These are phyloP conservation scores for Symbiodinium pilosum DNA, from an alignment of 73 alveolate genomes.

Conservation along the genomic window DNA sequence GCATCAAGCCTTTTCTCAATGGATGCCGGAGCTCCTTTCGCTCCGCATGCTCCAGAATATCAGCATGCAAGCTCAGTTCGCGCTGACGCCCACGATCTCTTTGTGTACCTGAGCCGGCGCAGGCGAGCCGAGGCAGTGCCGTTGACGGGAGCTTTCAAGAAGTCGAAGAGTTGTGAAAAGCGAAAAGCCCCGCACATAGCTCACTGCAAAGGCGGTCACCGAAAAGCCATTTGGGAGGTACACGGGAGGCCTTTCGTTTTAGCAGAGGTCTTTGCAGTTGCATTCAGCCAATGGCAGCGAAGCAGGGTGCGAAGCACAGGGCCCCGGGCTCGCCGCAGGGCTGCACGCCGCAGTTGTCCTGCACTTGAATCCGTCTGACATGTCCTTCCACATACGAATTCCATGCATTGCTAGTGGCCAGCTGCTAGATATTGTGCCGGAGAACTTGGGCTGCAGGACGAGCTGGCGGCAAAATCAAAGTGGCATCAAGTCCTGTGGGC, in stretches of 20 bases:
- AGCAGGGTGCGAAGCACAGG: background rate
- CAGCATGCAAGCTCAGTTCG: background rate
- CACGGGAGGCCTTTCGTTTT: constrained; percentile 34
- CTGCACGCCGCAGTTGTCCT: constrained; percentile 53
- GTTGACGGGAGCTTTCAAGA: no score
- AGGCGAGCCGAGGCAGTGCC: background rate
- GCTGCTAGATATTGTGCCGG: no score
- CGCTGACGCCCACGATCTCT: constrained; percentile 28
- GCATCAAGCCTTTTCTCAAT: no score
- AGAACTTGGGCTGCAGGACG: no score
- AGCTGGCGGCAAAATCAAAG: no score
- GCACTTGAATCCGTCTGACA: no score
- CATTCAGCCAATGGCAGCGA: background rate
- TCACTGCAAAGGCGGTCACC: constrained; percentile 73
- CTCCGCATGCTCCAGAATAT: background rate
- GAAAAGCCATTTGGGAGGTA: constrained; percentile 69
- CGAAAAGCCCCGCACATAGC: background rate
- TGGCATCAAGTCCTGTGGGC: constrained; percentile 67
- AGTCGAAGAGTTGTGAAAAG: no score
- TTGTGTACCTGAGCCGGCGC: constrained; percentile 30
- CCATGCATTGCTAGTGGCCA: no score
- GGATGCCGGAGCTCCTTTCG: no score
- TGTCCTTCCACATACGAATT: no score
- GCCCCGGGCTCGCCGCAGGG: constrained; percentile 42
- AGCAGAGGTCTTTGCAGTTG: background rate